phyloP scores from a whole-genome alignment of 192 early-diverging fungal species.

The Cetraspora pellucida region DNA sequence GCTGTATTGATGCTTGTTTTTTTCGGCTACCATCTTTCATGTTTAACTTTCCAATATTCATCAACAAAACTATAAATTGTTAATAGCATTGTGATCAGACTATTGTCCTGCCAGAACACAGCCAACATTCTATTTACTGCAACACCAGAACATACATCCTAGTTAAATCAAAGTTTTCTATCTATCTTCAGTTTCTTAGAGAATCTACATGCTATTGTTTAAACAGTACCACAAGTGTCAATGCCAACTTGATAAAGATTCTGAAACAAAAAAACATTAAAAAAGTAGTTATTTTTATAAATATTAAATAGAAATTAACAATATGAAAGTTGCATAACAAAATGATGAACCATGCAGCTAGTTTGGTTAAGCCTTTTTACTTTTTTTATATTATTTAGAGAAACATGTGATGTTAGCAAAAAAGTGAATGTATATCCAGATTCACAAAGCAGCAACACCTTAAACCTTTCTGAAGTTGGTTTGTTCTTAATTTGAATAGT shows the following conservation, averaged over 20 bases:
- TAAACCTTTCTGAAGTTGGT: background rate
- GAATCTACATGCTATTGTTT: background rate
- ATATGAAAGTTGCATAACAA: background rate
- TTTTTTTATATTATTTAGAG: background rate
- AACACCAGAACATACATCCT: conserved; percentile 20
- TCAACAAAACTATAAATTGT: conserved; percentile 28
- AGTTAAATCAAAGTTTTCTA: conserved; percentile 1
- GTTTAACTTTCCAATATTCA: background rate
- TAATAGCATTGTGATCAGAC: conserved; percentile 35
- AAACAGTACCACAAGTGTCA: conserved; percentile 34
- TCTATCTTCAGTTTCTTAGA: background rate
- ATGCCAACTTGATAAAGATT: conserved; percentile 19
- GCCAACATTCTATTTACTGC: conserved; percentile 23
- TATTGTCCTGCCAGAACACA: conserved; percentile 33
- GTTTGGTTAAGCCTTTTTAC: background rate
- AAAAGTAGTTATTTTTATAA: conserved; percentile 36
- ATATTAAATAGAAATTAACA: conserved; percentile 31
- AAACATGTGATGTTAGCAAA: background rate
- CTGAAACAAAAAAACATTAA: conserved; percentile 35
- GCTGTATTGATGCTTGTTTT: conserved; percentile 29
- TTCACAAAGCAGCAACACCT: background rate
- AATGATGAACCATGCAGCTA: background rate
- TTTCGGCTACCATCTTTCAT: conserved; percentile 4
- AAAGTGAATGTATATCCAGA: background rate
- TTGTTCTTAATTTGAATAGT: background rate